Base-by-base conservation (phyloP, 2,329 filamentous ascomycete species). In the Ceratocystiopsis minuta region DNA sequence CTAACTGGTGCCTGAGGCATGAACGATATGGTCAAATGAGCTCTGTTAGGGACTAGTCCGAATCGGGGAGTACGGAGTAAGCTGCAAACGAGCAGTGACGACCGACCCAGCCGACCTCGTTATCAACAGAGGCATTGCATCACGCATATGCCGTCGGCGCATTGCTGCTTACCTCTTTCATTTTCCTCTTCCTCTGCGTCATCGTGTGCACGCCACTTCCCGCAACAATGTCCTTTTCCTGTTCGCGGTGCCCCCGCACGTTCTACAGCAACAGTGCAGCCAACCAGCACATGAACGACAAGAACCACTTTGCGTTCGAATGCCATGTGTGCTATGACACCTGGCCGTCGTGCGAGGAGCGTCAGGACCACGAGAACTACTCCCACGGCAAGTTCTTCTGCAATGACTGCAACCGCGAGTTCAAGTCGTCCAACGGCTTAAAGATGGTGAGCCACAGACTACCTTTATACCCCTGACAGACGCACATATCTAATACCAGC, bases 221-320 rank as follows among this genome's bases (percentile, higher is more conserved):
- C 9, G 7, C 24, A 28, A 38, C 6, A n/a, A 38, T 38, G 20
- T 34, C 14, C 4, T 39, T 15, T 28, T 18, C 28, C 16, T 44
- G 42, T 17, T 33, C 34, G 16, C 11, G 11, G 6, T 42, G 41
- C 18, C 34, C 24, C 16, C 36, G 39, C 13, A 20, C 14, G 3
- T 44, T 44, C n/a, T 15, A 13, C 14, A 24, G 15, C 18, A 6
- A 4, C 3, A 12, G 3, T 3, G 39, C 43, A 11, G n/a, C 13
- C 5, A 3, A 36, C 18, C 44, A 43, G 24, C 44, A 45, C 35
- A 37, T 38, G 38, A 13, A 34, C 12, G 44, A 4, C 31, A 43
- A 40, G 41, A 45, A 45, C 36, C 44, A 45, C 16, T 45, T 36
- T 28, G 2, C 35, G 1, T 40, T 36, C 14, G 41, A 43, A 16